Evolutionary conservation across 352 stramenopile species (phyloP).

Genomic region (Phytophthora uliginosa): DNA sequence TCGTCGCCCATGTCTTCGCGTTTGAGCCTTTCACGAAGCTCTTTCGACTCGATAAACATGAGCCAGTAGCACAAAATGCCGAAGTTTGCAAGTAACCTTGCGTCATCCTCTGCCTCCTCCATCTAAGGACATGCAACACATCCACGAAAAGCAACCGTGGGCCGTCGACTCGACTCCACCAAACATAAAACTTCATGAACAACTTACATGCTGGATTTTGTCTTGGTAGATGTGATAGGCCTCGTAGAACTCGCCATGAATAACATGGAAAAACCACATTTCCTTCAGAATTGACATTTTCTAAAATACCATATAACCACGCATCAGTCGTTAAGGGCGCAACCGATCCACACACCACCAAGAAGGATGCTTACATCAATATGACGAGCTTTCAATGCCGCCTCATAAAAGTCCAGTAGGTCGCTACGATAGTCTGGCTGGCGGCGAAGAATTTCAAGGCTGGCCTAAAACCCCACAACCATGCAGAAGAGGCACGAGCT

Average conservation of each 20-base stretch:
- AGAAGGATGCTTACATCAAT: conserved; percentile 55
- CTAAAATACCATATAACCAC: conserved; percentile 35
- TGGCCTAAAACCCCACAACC: conserved; percentile 51
- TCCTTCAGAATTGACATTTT: conserved; percentile 79
- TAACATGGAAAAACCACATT: conserved; percentile 76
- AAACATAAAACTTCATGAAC: not conserved
- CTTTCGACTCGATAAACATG: conserved; percentile 79
- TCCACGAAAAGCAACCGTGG: not conserved
- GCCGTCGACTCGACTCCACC: not conserved
- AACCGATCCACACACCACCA: conserved; percentile 2
- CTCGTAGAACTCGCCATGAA: conserved; percentile 83
- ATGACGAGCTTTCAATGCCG: conserved; percentile 45
- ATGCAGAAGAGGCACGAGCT: not conserved
- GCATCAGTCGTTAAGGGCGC: conserved; percentile 7
- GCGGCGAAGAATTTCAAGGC: conserved; percentile 79
- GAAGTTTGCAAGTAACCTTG: conserved; percentile 73
- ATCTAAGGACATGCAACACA: conserved; percentile 12
- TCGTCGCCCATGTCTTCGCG: conserved; percentile 40
- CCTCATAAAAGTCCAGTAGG: conserved; percentile 68
- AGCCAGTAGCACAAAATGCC: conserved; percentile 89
- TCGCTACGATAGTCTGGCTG: conserved; percentile 61
- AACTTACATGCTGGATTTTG: conserved; percentile 69
- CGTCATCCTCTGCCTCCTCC: conserved; percentile 63
- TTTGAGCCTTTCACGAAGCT: conserved; percentile 65
- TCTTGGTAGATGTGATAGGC: conserved; percentile 84